Evolutionary conservation across 2,329 filamentous ascomycete species (phyloP).

Genomic region (Fusarium nygamai): DNA sequence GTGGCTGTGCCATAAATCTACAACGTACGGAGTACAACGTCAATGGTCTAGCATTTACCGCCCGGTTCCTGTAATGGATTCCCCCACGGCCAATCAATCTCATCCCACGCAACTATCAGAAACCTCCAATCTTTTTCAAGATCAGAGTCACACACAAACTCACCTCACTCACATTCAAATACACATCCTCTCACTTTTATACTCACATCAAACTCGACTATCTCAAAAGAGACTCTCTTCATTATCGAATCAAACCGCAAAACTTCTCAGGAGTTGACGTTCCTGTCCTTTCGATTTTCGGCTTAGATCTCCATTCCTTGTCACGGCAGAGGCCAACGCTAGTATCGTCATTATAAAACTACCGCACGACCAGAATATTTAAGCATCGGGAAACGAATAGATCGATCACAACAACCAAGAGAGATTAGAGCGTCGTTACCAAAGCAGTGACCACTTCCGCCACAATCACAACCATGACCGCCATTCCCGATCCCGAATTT

Average conservation of each 20-base stretch:
- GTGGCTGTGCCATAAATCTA: slow-evolving; percentile 22
- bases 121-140: slow-evolving; percentile 17
- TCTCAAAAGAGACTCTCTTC: neutral
- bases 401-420: slow-evolving; percentile 28
- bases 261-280: slow-evolving; percentile 14
- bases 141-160: slow-evolving; percentile 6
- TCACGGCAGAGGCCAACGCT: slow-evolving; percentile 7
- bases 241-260: neutral
- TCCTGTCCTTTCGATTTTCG: slow-evolving; percentile 12
- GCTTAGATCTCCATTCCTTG: slow-evolving; percentile 30
- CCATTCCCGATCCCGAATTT: slow-evolving; percentile 59
- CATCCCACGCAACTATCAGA: slow-evolving; percentile 28
- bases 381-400: slow-evolving; percentile 12
- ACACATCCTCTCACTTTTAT: neutral
- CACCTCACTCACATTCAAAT: neutral
- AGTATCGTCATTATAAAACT: slow-evolving; percentile 6
- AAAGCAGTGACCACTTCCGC: slow-evolving; percentile 31
- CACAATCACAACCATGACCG: slow-evolving; percentile 49
- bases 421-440: slow-evolving; percentile 14
- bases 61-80: neutral
- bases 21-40: no score
- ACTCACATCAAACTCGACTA: neutral
- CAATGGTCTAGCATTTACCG: slow-evolving; percentile 7
- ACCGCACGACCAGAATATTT: neutral
- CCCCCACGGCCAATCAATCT: slow-evolving; percentile 33